Conservation (phyloP, 768 basidiomycete genomes). For the Aureoboletus auriporus region DNA sequence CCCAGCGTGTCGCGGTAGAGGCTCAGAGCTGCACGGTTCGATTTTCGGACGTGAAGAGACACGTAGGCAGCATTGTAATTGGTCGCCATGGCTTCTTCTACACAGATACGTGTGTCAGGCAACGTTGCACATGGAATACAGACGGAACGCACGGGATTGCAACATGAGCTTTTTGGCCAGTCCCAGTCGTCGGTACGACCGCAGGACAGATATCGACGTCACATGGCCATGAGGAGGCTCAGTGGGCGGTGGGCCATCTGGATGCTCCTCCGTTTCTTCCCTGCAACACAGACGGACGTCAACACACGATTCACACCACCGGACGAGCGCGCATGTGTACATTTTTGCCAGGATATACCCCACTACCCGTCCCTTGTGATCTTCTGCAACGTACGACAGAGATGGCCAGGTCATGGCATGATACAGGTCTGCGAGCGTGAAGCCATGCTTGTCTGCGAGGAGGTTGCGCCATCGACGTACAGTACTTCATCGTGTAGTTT, state of each 20-base stretch:
- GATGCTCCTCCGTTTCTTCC: conserved; percentile 46
- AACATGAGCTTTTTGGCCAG: conserved; percentile 93
- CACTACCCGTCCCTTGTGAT: conserved; percentile 82
- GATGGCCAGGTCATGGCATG: conserved; percentile 92
- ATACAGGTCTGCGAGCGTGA: conserved; percentile 67
- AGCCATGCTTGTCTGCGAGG: not conserved
- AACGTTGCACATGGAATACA: not conserved
- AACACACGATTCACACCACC: not conserved
- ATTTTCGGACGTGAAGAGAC: conserved; percentile 88
- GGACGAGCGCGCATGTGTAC: conserved; percentile 40
- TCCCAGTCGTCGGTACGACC: conserved; percentile 87
- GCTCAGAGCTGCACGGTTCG: conserved; percentile 88
- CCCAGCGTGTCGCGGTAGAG: conserved; percentile 88
- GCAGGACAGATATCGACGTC: conserved; percentile 92
- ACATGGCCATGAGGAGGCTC: conserved; percentile 81
- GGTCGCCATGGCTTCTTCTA: conserved; percentile 88
- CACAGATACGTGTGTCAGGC: not conserved
- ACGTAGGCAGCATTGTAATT: conserved; percentile 84
- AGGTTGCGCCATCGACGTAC: conserved; percentile 35
- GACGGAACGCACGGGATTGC: conserved; percentile 68
- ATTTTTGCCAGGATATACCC: conserved; percentile 97
- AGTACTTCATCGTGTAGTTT: conserved; percentile 82
- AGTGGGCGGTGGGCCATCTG: conserved; percentile 46
- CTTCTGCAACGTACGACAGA: conserved; percentile 90
- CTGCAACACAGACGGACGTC: conserved; percentile 32